phyloP scores from a whole-genome alignment of 352 stramenopile species.

The Thalassiosira allenii region DNA sequence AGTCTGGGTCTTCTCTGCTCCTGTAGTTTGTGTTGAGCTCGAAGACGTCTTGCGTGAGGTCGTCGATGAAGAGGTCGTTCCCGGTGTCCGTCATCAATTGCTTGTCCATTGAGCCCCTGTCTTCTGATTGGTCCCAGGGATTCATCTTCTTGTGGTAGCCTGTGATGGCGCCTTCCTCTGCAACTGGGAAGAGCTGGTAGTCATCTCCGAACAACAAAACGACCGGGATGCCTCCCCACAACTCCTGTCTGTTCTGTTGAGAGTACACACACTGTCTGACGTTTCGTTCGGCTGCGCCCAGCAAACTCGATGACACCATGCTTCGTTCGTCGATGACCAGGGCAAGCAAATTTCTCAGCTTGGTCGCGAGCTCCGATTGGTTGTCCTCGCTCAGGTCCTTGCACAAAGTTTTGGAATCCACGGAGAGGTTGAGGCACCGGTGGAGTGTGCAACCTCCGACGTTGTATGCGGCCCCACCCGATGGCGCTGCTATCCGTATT shows the following conservation, averaged over 20 bases:
- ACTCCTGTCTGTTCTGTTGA: not conserved
- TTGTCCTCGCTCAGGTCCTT: not conserved
- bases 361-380: not conserved
- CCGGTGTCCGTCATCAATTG: conserved; percentile 2
- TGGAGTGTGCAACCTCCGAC: conserved; percentile 31
- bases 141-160: not conserved
- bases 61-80: conserved; percentile 4
- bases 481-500: conserved; percentile 24
- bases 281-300: conserved; percentile 9
- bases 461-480: conserved; percentile 34
- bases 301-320: conserved; percentile 3
- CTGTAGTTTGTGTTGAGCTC: conserved; percentile 32
- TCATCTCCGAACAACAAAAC: conserved; percentile 32
- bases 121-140: not conserved
- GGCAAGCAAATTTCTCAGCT: conserved; percentile 3
- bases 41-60: conserved; percentile 25
- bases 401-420: not conserved
- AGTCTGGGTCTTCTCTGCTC: not conserved
- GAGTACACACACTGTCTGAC: conserved; percentile 2
- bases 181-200: conserved; percentile 27
- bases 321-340: conserved; percentile 31
- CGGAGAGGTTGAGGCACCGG: not conserved
- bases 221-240: conserved; percentile 19
- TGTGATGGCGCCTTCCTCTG: conserved; percentile 11
- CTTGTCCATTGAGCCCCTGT: not conserved